Percentiles rank a stretch among this genome's conserved stretches.
Evolutionary conservation across 805 yeast genomes (phyloP).

Genomic region (Cephaloascus albidus): DNA sequence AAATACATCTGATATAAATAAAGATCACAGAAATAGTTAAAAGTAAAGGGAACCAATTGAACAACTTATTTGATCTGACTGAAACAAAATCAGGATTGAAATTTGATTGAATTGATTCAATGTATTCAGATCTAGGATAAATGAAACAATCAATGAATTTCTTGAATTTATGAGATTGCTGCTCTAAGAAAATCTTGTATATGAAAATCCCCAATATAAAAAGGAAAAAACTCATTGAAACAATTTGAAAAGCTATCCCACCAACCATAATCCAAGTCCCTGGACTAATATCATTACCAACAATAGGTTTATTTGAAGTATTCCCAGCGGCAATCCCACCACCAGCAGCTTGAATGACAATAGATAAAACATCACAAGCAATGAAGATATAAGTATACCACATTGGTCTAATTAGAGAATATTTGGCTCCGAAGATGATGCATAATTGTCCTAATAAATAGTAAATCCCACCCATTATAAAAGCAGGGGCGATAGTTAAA

Average conservation of each 20-base stretch:
- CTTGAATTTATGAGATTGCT: too few species aligned
- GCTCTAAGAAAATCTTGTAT: conserved; percentile 8
- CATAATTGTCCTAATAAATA: conserved; percentile 17
- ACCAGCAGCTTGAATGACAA: conserved; percentile 17
- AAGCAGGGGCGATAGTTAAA: conserved; percentile 22
- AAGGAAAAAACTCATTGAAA: conserved; percentile 55
- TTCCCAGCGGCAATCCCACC: conserved; percentile 15
- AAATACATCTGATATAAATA: conserved; percentile 59
- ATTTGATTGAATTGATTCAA: too few species aligned
- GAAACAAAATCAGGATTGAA: background rate
- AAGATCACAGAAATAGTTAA: conserved; percentile 39
- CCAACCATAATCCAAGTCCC: conserved; percentile 71
- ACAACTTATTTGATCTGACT: conserved; percentile 12
- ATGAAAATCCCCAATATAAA: conserved; percentile 38
- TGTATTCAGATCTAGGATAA: too few species aligned
- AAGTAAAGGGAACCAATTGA: conserved; percentile 33
- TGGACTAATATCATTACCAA: conserved; percentile 1
- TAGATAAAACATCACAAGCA: conserved; percentile 15
- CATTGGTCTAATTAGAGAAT: conserved; percentile 14
- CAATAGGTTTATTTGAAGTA: background rate
- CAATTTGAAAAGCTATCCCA: conserved; percentile 72
- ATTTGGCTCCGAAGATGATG: conserved; percentile 13
- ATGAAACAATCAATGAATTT: too few species aligned
- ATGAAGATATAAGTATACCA: conserved; percentile 21
- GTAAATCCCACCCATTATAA: conserved; percentile 22